Percentiles rank a stretch among this genome's conserved stretches.
These are phyloP conservation scores for Cercospora sesami DNA, from an alignment of 2,329 filamentous ascomycete species.

Conservation along the genomic window DNA sequence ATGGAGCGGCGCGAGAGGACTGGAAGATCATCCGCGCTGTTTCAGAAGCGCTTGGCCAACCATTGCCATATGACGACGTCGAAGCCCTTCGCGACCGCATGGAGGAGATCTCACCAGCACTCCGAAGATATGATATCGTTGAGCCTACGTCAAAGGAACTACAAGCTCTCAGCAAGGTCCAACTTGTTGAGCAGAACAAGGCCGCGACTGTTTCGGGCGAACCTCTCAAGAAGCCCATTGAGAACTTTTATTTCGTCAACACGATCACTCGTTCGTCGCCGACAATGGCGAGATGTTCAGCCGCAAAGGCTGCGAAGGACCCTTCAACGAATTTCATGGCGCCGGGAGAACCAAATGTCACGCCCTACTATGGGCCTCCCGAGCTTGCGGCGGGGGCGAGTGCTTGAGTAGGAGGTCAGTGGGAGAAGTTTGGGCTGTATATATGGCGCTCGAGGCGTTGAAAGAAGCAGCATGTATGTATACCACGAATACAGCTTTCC, in stretches of 20 bases:
- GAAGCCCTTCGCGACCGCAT: slow-evolving; percentile 87
- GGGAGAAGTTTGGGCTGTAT: slow-evolving; percentile 18
- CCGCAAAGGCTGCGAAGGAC: slow-evolving; percentile 70
- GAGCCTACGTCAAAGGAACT: slow-evolving; percentile 66
- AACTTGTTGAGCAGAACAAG: slow-evolving; percentile 96
- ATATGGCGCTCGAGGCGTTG: slow-evolving; percentile 26
- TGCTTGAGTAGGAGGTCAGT: slow-evolving; percentile 19
- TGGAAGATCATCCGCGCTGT: slow-evolving; percentile 98
- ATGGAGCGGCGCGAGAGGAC: slow-evolving; percentile 87
- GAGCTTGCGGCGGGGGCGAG: slow-evolving; percentile 27
- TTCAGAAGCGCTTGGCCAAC: slow-evolving; percentile 84
- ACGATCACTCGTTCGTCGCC: slow-evolving; percentile 94
- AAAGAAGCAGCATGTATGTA: slow-evolving; percentile 22
- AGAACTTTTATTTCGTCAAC: slow-evolving; percentile 99
- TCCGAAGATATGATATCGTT: slow-evolving; percentile 86
- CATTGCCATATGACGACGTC: slow-evolving; percentile 91
- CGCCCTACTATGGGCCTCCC: slow-evolving; percentile 44
- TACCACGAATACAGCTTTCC: slow-evolving; percentile 20
- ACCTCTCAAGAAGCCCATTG: slow-evolving; percentile 79
- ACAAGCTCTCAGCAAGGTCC: slow-evolving; percentile 79
- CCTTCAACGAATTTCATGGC: slow-evolving; percentile 55
- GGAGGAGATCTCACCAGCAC: slow-evolving; percentile 87
- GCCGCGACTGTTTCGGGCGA: slow-evolving; percentile 70
- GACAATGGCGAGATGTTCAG: slow-evolving; percentile 97
- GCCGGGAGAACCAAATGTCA: slow-evolving; percentile 43